These are phyloP conservation scores for Capillidium heterosporum DNA, from an alignment of 371 early-diverging fungal genomes.

Conservation along the genomic window DNA sequence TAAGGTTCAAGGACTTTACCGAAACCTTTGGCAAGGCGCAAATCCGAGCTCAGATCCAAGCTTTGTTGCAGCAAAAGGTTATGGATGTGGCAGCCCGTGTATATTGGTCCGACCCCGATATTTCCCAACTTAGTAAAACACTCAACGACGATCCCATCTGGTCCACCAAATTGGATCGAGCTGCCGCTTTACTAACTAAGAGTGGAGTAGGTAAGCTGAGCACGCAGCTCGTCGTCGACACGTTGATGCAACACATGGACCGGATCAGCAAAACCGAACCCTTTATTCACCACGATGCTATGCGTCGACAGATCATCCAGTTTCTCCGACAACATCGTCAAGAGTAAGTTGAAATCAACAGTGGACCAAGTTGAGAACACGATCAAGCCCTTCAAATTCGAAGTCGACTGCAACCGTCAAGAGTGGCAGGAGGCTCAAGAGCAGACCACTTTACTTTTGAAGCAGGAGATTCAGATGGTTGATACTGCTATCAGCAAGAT, in stretches of 20 bases:
- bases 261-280: constrained; percentile 59
- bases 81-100: constrained; percentile 77
- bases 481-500: constrained; percentile 49
- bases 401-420: constrained; percentile 75
- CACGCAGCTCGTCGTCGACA: constrained; percentile 80
- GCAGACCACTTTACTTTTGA: constrained; percentile 49
- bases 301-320: constrained; percentile 56
- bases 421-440: constrained; percentile 86
- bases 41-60: constrained; percentile 70
- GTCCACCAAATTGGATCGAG: constrained; percentile 63
- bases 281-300: constrained; percentile 67
- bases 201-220: constrained; percentile 81
- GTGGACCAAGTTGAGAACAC: constrained; percentile 96
- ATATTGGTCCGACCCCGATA: constrained; percentile 75
- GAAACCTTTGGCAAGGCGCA: constrained; percentile 75
- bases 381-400: constrained; percentile 94
- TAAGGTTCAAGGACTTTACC: constrained; percentile 79
- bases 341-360: constrained; percentile 62
- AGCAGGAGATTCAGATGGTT: constrained; percentile 54
- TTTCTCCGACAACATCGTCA: constrained; percentile 69
- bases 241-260: constrained; percentile 65
- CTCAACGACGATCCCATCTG: constrained; percentile 46
- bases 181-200: constrained; percentile 75
- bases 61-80: constrained; percentile 74
- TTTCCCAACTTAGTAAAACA: constrained; percentile 39